Evolutionary conservation across 1,284 basidiomycete species (phyloP), one percentile per base, ranked within the genome.

Genomic region (Cutaneotrichosporon sp.): DNA sequence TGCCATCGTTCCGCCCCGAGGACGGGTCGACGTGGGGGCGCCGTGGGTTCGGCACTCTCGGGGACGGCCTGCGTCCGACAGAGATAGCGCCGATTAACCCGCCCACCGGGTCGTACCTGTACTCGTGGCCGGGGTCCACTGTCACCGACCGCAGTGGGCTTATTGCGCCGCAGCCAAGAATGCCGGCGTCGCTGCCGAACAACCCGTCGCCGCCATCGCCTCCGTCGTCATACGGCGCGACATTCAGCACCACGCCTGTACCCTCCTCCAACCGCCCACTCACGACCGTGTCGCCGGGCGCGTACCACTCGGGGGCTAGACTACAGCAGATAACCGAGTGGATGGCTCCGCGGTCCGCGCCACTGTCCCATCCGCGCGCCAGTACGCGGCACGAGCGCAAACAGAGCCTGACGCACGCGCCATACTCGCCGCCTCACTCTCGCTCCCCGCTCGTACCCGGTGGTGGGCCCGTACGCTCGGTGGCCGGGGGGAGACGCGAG

Each of bases 11-110:
- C 50, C 35, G 55, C 12, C 37, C 49, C 10, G 40, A 57, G 22
- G 60, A 66, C 34, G 14, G 51, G 10, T 42, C 49, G 4, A 54
- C 63, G 4, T 68, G 64, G 64, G 54, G 45, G 5, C 43, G 57
- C 8, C 48, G 57, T 21, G 61, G 58, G 7, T 51, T 52, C 30
- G 55, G 57, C 15, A 46, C 57, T 20, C 36, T 62, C 8, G 47
- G 53, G 2, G 46, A 55, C 8, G 58, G 52, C 34, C 33, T 49
- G 15, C 44, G 34, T 18, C 45, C 44, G 12, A 38, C 39, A 3
- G n/a, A 42, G 26, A 23, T 26, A 7, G n/a, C 50, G 3, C 49
- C 49, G 8, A 10, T 42, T 34, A 45, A 46, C 43, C 30, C 47
- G 18, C 17, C 44, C 14, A 39, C 26, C 38, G 36, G 26, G 35